Percentiles rank a stretch among this genome's conserved stretches.
Evolutionary conservation across 805 yeast species (phyloP).

Genomic region (Kluyveromyces siamensis): DNA sequence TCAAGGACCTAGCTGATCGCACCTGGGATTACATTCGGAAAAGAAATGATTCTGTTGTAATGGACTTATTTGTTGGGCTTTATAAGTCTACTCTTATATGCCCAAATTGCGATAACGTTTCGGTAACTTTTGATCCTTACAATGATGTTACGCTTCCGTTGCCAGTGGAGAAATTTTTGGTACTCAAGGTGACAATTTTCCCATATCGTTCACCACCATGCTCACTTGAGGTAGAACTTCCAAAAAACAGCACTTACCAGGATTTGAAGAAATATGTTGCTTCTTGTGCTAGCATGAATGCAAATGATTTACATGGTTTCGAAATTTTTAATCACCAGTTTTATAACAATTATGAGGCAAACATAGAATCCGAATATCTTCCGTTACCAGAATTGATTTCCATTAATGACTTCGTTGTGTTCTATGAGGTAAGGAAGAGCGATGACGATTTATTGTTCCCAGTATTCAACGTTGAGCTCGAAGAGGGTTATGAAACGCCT

Average conservation of each 20-base stretch:
- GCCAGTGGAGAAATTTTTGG: slow-evolving; percentile 71
- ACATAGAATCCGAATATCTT: slow-evolving; percentile 40
- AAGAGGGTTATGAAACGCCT: slow-evolving; percentile 32
- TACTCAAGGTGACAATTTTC: slow-evolving; percentile 50
- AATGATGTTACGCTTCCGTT: slow-evolving; percentile 84
- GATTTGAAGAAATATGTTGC: slow-evolving; percentile 58
- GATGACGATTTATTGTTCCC: slow-evolving; percentile 51
- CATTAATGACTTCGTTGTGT: slow-evolving; percentile 51
- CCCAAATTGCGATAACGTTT: slow-evolving; percentile 70
- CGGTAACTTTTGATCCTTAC: slow-evolving; percentile 90
- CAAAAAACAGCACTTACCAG: slow-evolving; percentile 51
- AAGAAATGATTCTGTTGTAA: slow-evolving; percentile 77
- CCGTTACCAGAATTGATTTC: slow-evolving; percentile 63
- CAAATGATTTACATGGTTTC: slow-evolving; percentile 37
- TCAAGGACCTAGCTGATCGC: slow-evolving; percentile 54
- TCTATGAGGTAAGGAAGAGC: slow-evolving; percentile 44
- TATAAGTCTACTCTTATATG: slow-evolving; percentile 86
- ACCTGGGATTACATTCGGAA: slow-evolving; percentile 76
- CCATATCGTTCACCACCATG: slow-evolving; percentile 45
- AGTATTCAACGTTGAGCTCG: slow-evolving; percentile 40
- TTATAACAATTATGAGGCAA: slow-evolving; percentile 60
- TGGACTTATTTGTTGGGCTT: slow-evolving; percentile 82
- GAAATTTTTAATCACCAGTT: slow-evolving; percentile 63
- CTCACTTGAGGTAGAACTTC: slow-evolving; percentile 61
- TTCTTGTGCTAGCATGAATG: slow-evolving; percentile 30